A percentile compares a stretch with the other conserved stretches of the same genome.
phyloP scores from a whole-genome alignment of 345 rosid species.

The Melaleuca quinquenervia region DNA sequence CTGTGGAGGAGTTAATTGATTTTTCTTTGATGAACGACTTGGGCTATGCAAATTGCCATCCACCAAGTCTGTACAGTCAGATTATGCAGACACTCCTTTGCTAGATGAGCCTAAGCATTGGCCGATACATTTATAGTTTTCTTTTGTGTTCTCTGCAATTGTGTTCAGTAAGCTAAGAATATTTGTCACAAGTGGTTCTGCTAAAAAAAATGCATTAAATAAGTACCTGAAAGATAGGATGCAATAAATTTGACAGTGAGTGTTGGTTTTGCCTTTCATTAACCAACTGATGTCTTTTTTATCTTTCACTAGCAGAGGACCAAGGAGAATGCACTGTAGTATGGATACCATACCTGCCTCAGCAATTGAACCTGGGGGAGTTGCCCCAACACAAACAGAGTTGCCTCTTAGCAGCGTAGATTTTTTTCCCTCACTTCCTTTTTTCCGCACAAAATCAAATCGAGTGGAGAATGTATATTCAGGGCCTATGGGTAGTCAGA shows the following conservation, averaged over 20 bases:
- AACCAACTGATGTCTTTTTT: not conserved
- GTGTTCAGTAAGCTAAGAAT: not conserved
- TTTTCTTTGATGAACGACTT: not conserved
- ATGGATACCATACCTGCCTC: constrained; percentile 83
- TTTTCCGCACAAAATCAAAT: constrained; percentile 69
- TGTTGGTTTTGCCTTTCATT: not conserved
- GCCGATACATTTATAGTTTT: not conserved
- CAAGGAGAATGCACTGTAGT: constrained; percentile 86
- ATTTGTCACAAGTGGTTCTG: not conserved
- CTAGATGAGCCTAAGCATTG: not conserved
- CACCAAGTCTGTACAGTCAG: not conserved
- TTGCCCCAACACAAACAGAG: constrained; percentile 78
- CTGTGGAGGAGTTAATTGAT: not conserved
- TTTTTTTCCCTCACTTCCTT: constrained; percentile 48
- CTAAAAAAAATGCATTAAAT: not conserved
- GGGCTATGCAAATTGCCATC: not conserved
- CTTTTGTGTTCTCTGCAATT: not conserved
- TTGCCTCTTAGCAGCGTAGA: constrained; percentile 40
- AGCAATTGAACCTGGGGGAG: constrained; percentile 66
- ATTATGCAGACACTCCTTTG: not conserved
- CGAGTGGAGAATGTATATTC: constrained; percentile 34
- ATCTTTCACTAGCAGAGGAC: constrained; percentile 40
- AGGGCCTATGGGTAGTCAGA: constrained; percentile 31
- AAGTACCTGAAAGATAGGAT: not conserved
- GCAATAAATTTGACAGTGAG: not conserved